These are phyloP conservation scores for Fraxinus baroniana DNA, from an alignment of 305 asterid species.

Conservation along the genomic window DNA sequence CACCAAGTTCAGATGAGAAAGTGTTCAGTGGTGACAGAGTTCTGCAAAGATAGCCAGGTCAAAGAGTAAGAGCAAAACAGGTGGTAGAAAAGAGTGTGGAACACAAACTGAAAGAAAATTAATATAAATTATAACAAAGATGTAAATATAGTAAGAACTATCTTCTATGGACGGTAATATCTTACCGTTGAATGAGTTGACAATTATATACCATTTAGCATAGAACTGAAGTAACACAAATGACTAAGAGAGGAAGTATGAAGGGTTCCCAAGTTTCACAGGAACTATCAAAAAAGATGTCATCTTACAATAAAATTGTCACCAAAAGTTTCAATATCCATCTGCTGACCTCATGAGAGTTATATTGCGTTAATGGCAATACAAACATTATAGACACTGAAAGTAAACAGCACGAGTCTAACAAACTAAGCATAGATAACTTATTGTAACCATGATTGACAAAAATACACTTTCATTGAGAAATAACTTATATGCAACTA, in stretches of 20 bases:
- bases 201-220: background rate
- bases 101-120: background rate
- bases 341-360: constrained; percentile 10
- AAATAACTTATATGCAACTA: constrained; percentile 15
- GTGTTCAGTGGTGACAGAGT: constrained; percentile 90
- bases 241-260: background rate
- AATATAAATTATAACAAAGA: constrained; percentile 9
- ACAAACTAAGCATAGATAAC: constrained; percentile 1
- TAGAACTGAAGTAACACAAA: background rate
- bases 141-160: constrained; percentile 4
- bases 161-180: constrained; percentile 5
- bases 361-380: background rate
- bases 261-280: background rate
- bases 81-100: constrained; percentile 9
- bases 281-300: background rate
- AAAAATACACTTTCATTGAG: constrained; percentile 13
- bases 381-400: constrained; percentile 5
- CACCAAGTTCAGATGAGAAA: constrained; percentile 92
- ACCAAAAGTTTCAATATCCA: constrained; percentile 15
- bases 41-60: constrained; percentile 40
- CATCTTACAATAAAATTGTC: background rate
- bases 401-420: background rate
- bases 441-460: constrained; percentile 6
- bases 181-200: constrained; percentile 3
- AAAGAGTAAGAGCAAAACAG: background rate